phyloP scores from a whole-genome alignment of 2,329 filamentous ascomycete genomes.

The Fusarium euwallaceae region DNA sequence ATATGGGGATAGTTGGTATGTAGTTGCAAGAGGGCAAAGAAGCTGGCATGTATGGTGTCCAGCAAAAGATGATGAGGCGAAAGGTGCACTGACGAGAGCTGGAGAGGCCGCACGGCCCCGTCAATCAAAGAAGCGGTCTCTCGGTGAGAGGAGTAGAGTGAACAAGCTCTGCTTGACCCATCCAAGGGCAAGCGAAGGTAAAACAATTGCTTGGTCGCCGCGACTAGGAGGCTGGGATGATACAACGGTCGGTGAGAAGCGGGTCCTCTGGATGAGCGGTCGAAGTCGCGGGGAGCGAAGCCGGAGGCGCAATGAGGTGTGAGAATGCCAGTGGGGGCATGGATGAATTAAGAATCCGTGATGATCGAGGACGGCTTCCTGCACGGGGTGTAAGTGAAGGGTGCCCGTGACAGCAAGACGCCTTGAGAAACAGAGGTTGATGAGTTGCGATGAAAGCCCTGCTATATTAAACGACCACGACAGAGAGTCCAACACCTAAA shows the following conservation, averaged over 20 bases:
- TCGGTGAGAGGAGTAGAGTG: slow-evolving; percentile 26
- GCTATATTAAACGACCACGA: slow-evolving; percentile 45
- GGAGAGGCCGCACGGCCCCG: slow-evolving; percentile 28
- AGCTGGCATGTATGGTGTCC: slow-evolving; percentile 30
- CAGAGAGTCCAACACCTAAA: slow-evolving; percentile 35
- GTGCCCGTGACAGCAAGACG: slow-evolving; percentile 34
- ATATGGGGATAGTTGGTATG: slow-evolving; percentile 28
- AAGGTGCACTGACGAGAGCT: slow-evolving; percentile 30
- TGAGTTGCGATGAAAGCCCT: slow-evolving; percentile 40
- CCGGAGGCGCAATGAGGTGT: slow-evolving; percentile 32
- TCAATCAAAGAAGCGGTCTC: slow-evolving; percentile 32
- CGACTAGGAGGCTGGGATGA: slow-evolving; percentile 42
- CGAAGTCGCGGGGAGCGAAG: slow-evolving; percentile 37
- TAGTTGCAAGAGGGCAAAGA: slow-evolving; percentile 29
- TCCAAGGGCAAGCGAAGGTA: slow-evolving; percentile 30
- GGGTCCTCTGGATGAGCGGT: slow-evolving; percentile 44
- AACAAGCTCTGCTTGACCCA: slow-evolving; percentile 32
- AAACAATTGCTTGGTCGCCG: slow-evolving; percentile 31
- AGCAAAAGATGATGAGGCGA: slow-evolving; percentile 34
- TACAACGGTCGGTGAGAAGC: slow-evolving; percentile 44
- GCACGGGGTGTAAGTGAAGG: slow-evolving; percentile 31
- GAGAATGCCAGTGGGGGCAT: slow-evolving; percentile 21
- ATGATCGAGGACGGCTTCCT: slow-evolving; percentile 8
- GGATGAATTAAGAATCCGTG: slow-evolving; percentile 21
- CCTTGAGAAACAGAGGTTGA: slow-evolving; percentile 28